Conservation (phyloP, 169 alveolate species). For the Plasmodium fragile region DNA sequence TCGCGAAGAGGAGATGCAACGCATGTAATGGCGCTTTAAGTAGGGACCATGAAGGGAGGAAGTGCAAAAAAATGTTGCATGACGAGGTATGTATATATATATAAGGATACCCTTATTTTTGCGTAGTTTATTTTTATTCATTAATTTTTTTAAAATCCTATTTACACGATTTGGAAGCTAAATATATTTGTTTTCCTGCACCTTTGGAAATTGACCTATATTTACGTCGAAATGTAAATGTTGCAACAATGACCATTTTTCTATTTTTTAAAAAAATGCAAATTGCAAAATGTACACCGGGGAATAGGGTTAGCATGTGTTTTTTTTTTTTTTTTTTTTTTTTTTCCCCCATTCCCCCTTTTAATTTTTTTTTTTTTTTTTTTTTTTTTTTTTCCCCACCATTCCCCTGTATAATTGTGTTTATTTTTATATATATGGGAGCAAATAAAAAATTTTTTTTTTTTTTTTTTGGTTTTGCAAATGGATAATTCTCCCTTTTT, state of each 20-base stretch:
- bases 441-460: not conserved
- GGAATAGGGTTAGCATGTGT: not conserved
- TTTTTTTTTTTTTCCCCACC: not conserved
- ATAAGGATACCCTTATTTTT: not conserved
- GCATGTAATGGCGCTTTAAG: not conserved
- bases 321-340: too few relatives aligned
- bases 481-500: too few relatives aligned
- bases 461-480: not conserved
- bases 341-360: not conserved
- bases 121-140: not conserved
- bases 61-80: not conserved
- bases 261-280: not conserved
- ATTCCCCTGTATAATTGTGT: not conserved
- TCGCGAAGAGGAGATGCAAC: conserved; percentile 10
- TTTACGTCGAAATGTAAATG: not conserved
- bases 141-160: too few relatives aligned
- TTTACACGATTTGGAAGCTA: not conserved
- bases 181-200: not conserved
- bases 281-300: not conserved
- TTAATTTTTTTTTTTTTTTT: too few relatives aligned
- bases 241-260: not conserved
- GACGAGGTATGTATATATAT: not conserved
- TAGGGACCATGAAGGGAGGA: too few relatives aligned
- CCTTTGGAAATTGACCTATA: not conserved
- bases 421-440: not conserved